These are phyloP conservation scores for Strobilomyces echinocephalus DNA, from an alignment of 768 basidiomycete species.

Conservation along the genomic window DNA sequence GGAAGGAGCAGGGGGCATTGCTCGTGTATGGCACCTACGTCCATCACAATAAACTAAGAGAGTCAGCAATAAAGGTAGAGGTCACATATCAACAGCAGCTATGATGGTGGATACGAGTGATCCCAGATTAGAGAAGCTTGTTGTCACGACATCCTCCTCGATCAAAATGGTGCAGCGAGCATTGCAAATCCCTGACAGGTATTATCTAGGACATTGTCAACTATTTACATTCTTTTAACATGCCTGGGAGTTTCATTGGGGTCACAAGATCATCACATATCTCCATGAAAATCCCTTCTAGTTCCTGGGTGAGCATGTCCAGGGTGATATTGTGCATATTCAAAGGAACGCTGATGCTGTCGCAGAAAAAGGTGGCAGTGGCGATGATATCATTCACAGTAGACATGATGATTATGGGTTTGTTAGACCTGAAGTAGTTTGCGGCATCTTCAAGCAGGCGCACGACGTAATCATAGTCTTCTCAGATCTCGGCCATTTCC, in stretches of 20 bases:
- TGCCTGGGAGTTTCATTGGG: neutral
- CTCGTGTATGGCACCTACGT: slow-evolving; percentile 12
- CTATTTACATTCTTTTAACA: slow-evolving; percentile 2
- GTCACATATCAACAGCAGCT: slow-evolving; percentile 5
- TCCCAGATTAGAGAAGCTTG: neutral
- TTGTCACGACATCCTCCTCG: neutral
- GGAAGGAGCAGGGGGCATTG: slow-evolving; percentile 5
- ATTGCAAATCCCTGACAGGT: neutral
- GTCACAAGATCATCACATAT: slow-evolving; percentile 2
- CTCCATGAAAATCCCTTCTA: slow-evolving; percentile 4
- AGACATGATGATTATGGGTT: neutral
- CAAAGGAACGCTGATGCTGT: slow-evolving; percentile 3
- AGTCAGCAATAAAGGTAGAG: neutral
- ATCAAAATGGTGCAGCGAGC: neutral
- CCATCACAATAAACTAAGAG: neutral
- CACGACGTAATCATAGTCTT: neutral
- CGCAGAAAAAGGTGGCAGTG: slow-evolving; percentile 9
- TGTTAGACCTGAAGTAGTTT: neutral
- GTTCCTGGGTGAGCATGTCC: slow-evolving; percentile 3
- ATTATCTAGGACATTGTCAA: slow-evolving; percentile 5
- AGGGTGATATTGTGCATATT: neutral
- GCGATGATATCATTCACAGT: neutral
- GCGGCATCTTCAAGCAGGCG: slow-evolving; percentile 2
- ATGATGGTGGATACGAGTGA: neutral
- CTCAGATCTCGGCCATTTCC: too few relatives aligned